A percentile compares a stretch with the other conserved stretches of the same genome.
Evolutionary conservation across 352 stramenopile genomes (phyloP).

Genomic region (Phytophthora litchii): DNA sequence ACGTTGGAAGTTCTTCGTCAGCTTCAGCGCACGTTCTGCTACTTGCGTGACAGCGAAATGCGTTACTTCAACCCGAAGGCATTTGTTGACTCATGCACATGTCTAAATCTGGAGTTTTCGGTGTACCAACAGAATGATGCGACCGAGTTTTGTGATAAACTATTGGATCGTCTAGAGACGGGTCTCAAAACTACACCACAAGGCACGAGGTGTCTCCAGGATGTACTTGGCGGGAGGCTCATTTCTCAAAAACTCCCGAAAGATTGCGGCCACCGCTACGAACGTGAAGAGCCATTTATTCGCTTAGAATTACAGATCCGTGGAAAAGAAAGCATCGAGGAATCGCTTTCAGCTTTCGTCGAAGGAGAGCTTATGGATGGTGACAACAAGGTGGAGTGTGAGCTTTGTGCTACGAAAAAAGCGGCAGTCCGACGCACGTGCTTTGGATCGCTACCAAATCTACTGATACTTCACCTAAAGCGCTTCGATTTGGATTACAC

Average conservation of each 20-base stretch:
- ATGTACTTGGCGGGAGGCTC: constrained; percentile 81
- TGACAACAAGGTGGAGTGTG: constrained; percentile 98
- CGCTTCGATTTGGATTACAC: constrained; percentile 99
- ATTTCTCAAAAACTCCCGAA: constrained; percentile 91
- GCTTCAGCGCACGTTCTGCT: constrained; percentile 91
- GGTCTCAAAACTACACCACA: constrained; percentile 92
- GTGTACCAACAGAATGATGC: constrained; percentile 99
- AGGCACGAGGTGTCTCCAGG: constrained; percentile 75
- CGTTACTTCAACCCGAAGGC: constrained; percentile 85
- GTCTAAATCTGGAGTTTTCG: constrained; percentile 90
- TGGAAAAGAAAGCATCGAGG: constrained; percentile 98
- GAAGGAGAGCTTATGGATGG: constrained; percentile 99
- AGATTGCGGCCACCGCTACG: constrained; percentile 92
- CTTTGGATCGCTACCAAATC: constrained; percentile 95
- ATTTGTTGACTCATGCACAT: constrained; percentile 91
- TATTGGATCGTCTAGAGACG: constrained; percentile 98
- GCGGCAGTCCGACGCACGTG: constrained; percentile 95
- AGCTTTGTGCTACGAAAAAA: constrained; percentile 98
- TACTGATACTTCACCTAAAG: constrained; percentile 99
- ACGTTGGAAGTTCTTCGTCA: constrained; percentile 90
- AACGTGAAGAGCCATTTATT: constrained; percentile 97
- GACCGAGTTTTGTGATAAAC: constrained; percentile 98
- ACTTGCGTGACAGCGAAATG: constrained; percentile 86
- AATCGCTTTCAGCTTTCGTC: constrained; percentile 96
- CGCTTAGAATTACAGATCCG: constrained; percentile 98